Evolutionary conservation across 2,329 filamentous ascomycete genomes (phyloP).

Genomic region (Polytolypa hystricis): DNA sequence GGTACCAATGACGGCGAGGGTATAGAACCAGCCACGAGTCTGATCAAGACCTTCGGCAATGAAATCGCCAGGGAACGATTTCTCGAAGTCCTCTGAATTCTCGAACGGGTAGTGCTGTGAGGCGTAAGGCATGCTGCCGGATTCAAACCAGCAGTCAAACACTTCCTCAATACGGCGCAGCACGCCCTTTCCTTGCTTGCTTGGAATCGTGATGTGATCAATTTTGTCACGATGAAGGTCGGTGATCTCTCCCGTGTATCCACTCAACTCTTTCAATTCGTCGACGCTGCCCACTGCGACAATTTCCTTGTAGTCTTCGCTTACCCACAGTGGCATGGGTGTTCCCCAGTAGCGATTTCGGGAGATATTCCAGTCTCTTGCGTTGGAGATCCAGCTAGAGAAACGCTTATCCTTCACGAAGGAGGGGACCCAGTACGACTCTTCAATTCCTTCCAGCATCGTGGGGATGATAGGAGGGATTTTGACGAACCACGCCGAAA

Average conservation of each 20-base stretch:
- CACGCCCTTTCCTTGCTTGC: slow-evolving; percentile 73
- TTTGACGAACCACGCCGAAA: slow-evolving; percentile 91
- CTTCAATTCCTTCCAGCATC: slow-evolving; percentile 83
- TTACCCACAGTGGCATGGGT: slow-evolving; percentile 83
- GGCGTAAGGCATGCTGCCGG: slow-evolving; percentile 89
- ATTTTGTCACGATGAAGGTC: slow-evolving; percentile 90
- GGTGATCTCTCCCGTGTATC: slow-evolving; percentile 69
- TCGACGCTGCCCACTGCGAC: slow-evolving; percentile 76
- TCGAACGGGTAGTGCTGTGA: slow-evolving; percentile 88
- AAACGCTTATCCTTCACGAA: slow-evolving; percentile 90
- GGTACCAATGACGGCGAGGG: slow-evolving; percentile 74
- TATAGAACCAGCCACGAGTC: slow-evolving; percentile 96
- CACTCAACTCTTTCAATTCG: slow-evolving; percentile 75
- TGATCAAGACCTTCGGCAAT: slow-evolving; percentile 90
- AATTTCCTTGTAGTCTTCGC: slow-evolving; percentile 75
- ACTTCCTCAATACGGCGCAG: slow-evolving; percentile 75
- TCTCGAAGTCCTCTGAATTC: slow-evolving; percentile 68
- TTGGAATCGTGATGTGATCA: slow-evolving; percentile 88
- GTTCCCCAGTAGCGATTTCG: slow-evolving; percentile 94
- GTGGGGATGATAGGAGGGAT: slow-evolving; percentile 72
- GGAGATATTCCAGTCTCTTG: slow-evolving; percentile 90
- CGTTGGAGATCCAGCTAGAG: slow-evolving; percentile 80
- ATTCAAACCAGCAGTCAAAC: slow-evolving; percentile 97
- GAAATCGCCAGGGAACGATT: slow-evolving; percentile 81
- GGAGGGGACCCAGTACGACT: slow-evolving; percentile 81